phyloP scores from a whole-genome alignment of 1,284 basidiomycete genomes.

The Ganoderma multipileum region DNA sequence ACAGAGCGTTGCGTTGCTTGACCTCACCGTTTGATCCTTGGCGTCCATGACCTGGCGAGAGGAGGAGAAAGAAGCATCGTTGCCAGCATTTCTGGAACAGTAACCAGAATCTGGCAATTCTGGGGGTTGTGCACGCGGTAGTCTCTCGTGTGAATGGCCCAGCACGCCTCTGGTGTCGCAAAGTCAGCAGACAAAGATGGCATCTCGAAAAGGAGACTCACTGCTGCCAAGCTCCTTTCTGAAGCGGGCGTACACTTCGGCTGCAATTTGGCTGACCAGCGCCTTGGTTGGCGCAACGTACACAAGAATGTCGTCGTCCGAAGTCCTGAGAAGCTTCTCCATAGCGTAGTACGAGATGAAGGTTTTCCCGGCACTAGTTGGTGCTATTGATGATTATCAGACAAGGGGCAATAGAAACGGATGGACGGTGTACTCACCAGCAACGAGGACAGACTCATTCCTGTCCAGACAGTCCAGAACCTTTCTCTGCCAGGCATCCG shows the following conservation, averaged over 20 bases:
- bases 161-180: slow-evolving; percentile 51
- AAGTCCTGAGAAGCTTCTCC: slow-evolving; percentile 66
- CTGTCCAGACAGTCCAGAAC: slow-evolving; percentile 70
- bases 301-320: slow-evolving; percentile 71
- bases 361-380: slow-evolving; percentile 76
- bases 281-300: slow-evolving; percentile 81
- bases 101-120: slow-evolving; percentile 74
- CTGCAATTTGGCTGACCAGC: slow-evolving; percentile 70
- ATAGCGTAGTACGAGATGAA: slow-evolving; percentile 81
- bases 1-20: background rate
- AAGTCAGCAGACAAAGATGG: background rate
- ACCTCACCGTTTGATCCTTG: slow-evolving; percentile 64
- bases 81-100: slow-evolving; percentile 72
- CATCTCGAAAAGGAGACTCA: slow-evolving; percentile 27
- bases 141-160: slow-evolving; percentile 76
- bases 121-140: slow-evolving; percentile 67
- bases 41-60: slow-evolving; percentile 64
- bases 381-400: slow-evolving; percentile 47
- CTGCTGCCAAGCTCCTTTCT: slow-evolving; percentile 62
- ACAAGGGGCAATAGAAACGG: background rate
- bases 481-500: slow-evolving; percentile 73
- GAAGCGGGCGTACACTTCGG: slow-evolving; percentile 75
- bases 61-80: slow-evolving; percentile 74
- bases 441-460: slow-evolving; percentile 66
- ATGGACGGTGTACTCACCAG: slow-evolving; percentile 51